These are phyloP conservation scores for Sambucus nigra DNA, from an alignment of 129 eudicot species.

Conservation along the genomic window DNA sequence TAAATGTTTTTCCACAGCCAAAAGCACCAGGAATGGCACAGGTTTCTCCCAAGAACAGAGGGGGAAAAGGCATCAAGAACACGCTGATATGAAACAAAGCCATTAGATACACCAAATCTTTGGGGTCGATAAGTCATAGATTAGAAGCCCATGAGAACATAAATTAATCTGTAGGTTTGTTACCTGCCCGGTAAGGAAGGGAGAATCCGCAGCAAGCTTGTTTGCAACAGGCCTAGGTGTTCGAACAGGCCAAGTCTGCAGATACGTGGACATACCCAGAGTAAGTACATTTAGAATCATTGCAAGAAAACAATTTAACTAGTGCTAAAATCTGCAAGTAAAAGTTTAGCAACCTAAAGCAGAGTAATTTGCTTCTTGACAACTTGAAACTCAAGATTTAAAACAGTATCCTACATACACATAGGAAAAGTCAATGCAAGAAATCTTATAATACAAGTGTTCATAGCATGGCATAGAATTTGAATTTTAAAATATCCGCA, in stretches of 20 bases:
- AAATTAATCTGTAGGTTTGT: background rate
- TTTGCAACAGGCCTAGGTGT: slow-evolving; percentile 97
- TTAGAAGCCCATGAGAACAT: background rate
- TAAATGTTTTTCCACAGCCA: slow-evolving; percentile 99
- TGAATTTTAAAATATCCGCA: too few species aligned
- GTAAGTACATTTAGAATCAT: background rate
- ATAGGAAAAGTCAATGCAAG: slow-evolving; percentile 1
- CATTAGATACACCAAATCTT: slow-evolving; percentile 15
- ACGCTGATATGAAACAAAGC: slow-evolving; percentile 44
- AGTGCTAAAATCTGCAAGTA: background rate
- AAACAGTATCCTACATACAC: slow-evolving; percentile 80
- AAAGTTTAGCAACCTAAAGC: slow-evolving; percentile 93
- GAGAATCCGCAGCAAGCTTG: slow-evolving; percentile 98
- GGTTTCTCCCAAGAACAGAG: slow-evolving; percentile 99
- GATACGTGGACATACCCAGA: slow-evolving; percentile 8
- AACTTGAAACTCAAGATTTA: slow-evolving; percentile 98
- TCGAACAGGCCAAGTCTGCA: slow-evolving; percentile 94
- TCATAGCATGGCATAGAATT: too few species aligned
- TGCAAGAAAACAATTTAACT: background rate
- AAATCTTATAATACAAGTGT: background rate
- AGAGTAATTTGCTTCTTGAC: slow-evolving; percentile 82
- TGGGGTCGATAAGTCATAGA: slow-evolving; percentile 6
- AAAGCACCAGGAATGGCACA: slow-evolving; percentile 99
- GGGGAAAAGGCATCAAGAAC: slow-evolving; percentile 99
- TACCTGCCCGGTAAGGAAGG: slow-evolving; percentile 98